These are phyloP conservation scores for Coriaria nepalensis DNA, from an alignment of 306 rosid genomes.

Conservation along the genomic window DNA sequence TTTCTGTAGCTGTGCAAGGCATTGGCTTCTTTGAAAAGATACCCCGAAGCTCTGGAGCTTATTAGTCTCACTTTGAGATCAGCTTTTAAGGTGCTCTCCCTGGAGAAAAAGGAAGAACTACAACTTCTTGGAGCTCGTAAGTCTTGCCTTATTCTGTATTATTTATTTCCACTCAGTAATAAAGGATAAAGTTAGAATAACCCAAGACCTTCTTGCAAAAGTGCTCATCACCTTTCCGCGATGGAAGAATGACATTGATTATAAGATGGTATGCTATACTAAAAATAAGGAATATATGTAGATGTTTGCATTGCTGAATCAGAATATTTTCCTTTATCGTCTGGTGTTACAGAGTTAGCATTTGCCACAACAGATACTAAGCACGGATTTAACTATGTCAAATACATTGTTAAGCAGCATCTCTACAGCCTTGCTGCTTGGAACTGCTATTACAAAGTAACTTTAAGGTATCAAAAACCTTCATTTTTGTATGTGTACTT, in stretches of 20 bases:
- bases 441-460: constrained; percentile 96
- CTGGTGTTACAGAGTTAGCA: constrained; percentile 82
- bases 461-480: constrained; percentile 36
- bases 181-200: no score
- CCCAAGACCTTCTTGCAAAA: no score
- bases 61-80: constrained; percentile 53
- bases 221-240: no score
- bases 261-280: no score
- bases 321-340: no score
- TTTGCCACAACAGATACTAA: constrained; percentile 71
- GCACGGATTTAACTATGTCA: constrained; percentile 78
- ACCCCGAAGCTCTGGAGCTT: constrained; percentile 70
- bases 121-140: constrained; percentile 82
- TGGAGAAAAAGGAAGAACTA: constrained; percentile 60
- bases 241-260: no score
- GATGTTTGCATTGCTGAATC: no score
- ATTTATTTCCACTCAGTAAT: no score
- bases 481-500: constrained; percentile 1
- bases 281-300: no score
- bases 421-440: constrained; percentile 74
- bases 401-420: constrained; percentile 63
- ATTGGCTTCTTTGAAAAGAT: constrained; percentile 59
- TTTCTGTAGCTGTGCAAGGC: constrained; percentile 67
- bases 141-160: no score
- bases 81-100: constrained; percentile 34